Evolutionary conservation across 495 filamentous ascomycete genomes (phyloP), one percentile per base, ranked within the genome.

Genomic region (Pseudevernia furfuracea): DNA sequence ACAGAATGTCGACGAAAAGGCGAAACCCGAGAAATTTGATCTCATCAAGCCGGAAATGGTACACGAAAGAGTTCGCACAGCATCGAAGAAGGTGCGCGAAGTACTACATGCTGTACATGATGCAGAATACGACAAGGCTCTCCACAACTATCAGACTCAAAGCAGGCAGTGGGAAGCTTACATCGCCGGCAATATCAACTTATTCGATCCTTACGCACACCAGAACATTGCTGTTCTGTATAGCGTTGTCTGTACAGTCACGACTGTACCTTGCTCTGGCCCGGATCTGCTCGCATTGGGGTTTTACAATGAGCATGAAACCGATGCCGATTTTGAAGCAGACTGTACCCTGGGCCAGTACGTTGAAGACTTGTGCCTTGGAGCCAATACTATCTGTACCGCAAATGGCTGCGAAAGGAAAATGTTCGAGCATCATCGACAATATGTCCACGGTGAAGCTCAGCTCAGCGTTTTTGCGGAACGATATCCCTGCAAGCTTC

Each of bases 181-280:
- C 65, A 85, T 96, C 10, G 80, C 91, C 41, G 89, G 89, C 23
- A 92, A 88, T 60, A 78, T 86, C 60, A 87, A 92, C 69, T 80
- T 97, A 9, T 99, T 97, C 68, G 91, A 97, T 73, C 95, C 95
- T 10, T 91, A 88, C 68, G 86, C 89, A 1, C 95, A 97, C 70
- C 95, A 99, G 71, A 96, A 89, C 69, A 95, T 99, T 62, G 90
- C 91, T 30, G 87, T 97, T n/a, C 81, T 99, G 5, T 95, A 92
- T 74, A 96, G 91, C 34, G 82, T 96, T 34, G 92, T 96, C 12
- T 97, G 91, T 69, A 95, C 91, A 2, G 82, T 82, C 60, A 96
- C 92, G 3, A 92, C 92, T 25, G 88, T 96, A 44, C 95, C 95
- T 2, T 99, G 95, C 71, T 83, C 85, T 46, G 95, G 96, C 25